These are phyloP conservation scores for Crithidia sp. DNA, from an alignment of 208 protist species.

Conservation along the genomic window DNA sequence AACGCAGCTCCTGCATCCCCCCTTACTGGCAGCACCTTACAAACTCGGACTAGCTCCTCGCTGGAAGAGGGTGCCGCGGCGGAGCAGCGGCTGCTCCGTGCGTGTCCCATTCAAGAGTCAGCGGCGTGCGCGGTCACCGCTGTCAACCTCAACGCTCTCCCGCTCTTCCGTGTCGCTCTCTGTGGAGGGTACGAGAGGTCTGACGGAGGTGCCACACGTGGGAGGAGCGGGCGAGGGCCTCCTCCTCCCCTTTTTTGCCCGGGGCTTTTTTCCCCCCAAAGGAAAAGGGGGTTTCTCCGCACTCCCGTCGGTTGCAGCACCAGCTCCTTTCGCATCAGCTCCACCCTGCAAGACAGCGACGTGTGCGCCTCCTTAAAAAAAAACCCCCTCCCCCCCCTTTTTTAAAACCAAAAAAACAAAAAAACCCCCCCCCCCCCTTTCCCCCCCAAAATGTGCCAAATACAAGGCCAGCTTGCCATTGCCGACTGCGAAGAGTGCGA, in stretches of 20 bases:
- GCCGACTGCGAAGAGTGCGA: conserved; percentile 85
- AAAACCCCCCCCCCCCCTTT: too few species aligned
- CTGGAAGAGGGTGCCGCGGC: background rate
- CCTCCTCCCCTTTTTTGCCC: too few species aligned
- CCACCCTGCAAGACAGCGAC: background rate
- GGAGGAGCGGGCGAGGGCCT: background rate
- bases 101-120: conserved; percentile 56
- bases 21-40: too few species aligned
- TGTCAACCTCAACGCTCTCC: background rate
- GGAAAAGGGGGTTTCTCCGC: too few species aligned
- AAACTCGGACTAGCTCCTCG: background rate
- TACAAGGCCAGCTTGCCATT: conserved; percentile 92
- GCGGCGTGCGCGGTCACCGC: conserved; percentile 14
- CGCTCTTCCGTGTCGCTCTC: background rate
- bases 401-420: too few species aligned
- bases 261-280: background rate
- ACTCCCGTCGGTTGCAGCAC: background rate
- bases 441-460: conserved; percentile 87
- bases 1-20: too few species aligned
- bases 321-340: background rate
- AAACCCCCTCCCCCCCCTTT: too few species aligned
- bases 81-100: conserved; percentile 25
- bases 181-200: too few species aligned
- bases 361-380: conserved; percentile 66
- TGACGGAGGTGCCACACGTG: background rate